Base-by-base conservation (phyloP, 345 rosid genomes). In the Citrus reticulata region DNA sequence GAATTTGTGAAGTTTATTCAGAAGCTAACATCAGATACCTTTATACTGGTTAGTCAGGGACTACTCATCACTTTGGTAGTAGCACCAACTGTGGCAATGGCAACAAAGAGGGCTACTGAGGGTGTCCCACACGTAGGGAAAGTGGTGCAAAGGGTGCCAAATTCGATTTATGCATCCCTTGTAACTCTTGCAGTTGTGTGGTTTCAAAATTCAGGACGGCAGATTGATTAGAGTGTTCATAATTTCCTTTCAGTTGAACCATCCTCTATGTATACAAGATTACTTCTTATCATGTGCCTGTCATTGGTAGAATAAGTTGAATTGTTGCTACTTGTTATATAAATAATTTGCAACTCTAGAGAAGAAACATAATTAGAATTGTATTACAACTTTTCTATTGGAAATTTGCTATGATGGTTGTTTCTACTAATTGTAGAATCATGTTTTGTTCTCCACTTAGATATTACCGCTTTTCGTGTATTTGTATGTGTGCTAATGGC, bases 11-110 rank as follows among this genome's bases (percentile, higher is more conserved):
- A 76, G 76, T 95, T 93, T 77, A 83, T 95, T 14, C 86, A 80
- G 85, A 77, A 61, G 84, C 81, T 93, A 62, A 84, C 97, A 13
- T 61, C 92, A 0, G 97, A 95, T 65, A 85, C 98, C 5, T 70
- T 93, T 35, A 64, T 84, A 6, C 84, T 91, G 24, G 92, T 93
- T 55, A 93, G 98, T 79, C 97, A 90, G 67, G 98, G 98, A 83
- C 81, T 95, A 84, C 83, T 95, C 58, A 59, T 95, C 57, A 83
- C 98, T 35, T 78, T 95, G 87, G 81, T 90, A n/a, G 97, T 91
- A 42, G 98, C 98, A 66, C 98, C 98, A 0, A 91, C 98, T 8
- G 91, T 95, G 20, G 98, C 98, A 68, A 80, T 92, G 83, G 97
- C 98, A 3, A 92, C 97, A 27, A 95, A 95, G 87, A 90, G 49